Base-by-base conservation (phyloP, 2,329 filamentous ascomycete species). In the Fusarium newnesense region DNA sequence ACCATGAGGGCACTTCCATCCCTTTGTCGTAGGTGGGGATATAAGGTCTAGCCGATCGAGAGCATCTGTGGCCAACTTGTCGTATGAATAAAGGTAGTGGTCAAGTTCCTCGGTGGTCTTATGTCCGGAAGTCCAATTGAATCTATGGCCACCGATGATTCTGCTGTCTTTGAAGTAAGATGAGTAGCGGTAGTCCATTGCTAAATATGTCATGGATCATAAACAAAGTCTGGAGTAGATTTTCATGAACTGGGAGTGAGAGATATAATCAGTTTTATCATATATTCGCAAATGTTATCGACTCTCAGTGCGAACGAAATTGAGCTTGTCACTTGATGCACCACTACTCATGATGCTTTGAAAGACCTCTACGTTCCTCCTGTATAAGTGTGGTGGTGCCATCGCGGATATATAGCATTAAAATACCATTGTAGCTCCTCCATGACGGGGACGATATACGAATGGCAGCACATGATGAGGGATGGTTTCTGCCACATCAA, bases 121-220 rank as follows among this genome's bases (percentile, higher is more conserved):
- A 79, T 96, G 93, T 7, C 90, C 81, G 10, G 87, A 79, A 2
- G 92, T 93, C 86, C 92, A 91, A 75, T 91, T 87, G 78, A 95
- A 95, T 11, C 85, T 87, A 77, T 93, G 74, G n/a, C 74, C 78
- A 66, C 76, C 79, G 52, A 77, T 60, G 19, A 63, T 49, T 47
- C 72, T 73, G 30, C 62, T 46, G 18, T 75, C 69, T 24, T 64
- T 37, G 16, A 42, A 46, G 56, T 26, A 16, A 11, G 63, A 40
- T 9, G 67, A 42, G 47, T 28, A 47, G 42, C 46, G 54, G 19
- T 54, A 53, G 54, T 62, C 52, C 75, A 76, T 76, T 24, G 19
- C 64, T n/a, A 16, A 26, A 50, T 24, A 28, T 26, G 34, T 15
- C 24, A 53, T 16, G 47, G n/a, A 21, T 34, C 19, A 42, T 42